These are phyloP conservation scores for Pisolithus tinctorius DNA, from an alignment of 768 basidiomycete species.

Conservation along the genomic window DNA sequence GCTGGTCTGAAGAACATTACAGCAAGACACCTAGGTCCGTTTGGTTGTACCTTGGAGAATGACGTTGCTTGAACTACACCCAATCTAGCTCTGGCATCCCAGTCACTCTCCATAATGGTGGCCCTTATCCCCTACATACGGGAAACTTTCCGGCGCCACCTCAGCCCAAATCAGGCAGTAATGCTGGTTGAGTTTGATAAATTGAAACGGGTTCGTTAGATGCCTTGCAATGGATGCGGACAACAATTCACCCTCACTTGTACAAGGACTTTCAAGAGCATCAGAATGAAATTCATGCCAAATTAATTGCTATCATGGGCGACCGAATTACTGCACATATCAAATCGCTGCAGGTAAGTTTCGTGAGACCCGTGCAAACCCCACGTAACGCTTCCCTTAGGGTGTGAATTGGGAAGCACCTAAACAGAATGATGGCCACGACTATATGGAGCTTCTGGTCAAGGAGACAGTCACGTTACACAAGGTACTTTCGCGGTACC, in stretches of 20 bases:
- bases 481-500: conserved; percentile 91
- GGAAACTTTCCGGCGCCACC: conserved; percentile 89
- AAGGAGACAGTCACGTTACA: conserved; percentile 95
- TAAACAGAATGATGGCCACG: conserved; percentile 58
- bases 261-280: conserved; percentile 95
- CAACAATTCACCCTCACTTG: background rate
- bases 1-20: conserved; percentile 98
- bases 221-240: background rate
- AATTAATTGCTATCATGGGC: conserved; percentile 97
- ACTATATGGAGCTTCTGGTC: conserved; percentile 90
- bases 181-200: conserved; percentile 99
- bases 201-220: conserved; percentile 76
- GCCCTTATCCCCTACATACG: conserved; percentile 93
- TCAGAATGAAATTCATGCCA: conserved; percentile 97
- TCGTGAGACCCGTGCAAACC: conserved; percentile 2
- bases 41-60: conserved; percentile 2
- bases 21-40: conserved; percentile 88
- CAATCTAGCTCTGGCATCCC: conserved; percentile 80
- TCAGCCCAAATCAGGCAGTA: conserved; percentile 91
- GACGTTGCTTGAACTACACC: conserved; percentile 9
- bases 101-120: conserved; percentile 90
- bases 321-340: conserved; percentile 86
- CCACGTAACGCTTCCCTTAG: conserved; percentile 31
- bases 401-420: conserved; percentile 71
- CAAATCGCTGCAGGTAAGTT: conserved; percentile 65